These are phyloP conservation scores for Achlya hypogyna DNA, from an alignment of 352 stramenopile species.

Conservation along the genomic window DNA sequence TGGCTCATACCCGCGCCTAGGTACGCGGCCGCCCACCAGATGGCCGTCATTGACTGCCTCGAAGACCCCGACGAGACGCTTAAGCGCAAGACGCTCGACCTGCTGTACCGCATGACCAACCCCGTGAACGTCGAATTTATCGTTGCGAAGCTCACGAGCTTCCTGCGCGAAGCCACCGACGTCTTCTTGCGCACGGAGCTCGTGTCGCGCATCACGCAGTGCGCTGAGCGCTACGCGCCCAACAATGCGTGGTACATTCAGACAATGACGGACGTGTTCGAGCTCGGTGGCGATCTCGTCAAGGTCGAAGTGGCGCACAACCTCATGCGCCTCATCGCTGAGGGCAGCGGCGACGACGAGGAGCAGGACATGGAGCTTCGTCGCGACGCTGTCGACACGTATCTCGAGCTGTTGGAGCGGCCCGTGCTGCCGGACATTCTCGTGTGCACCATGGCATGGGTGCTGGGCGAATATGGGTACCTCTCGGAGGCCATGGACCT, in stretches of 20 bases:
- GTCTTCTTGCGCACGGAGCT: slow-evolving; percentile 97
- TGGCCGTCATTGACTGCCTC: slow-evolving; percentile 99
- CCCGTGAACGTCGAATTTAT: slow-evolving; percentile 99
- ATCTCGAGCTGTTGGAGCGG: slow-evolving; percentile 92
- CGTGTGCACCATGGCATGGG: slow-evolving; percentile 97
- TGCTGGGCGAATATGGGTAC: slow-evolving; percentile 99
- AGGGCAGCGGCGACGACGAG: slow-evolving; percentile 96
- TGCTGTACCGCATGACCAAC: slow-evolving; percentile 98
- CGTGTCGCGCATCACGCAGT: slow-evolving; percentile 95
- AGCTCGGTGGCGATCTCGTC: slow-evolving; percentile 95
- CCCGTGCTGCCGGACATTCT: slow-evolving; percentile 93
- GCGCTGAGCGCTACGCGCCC: slow-evolving; percentile 94
- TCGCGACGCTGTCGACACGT: slow-evolving; percentile 95
- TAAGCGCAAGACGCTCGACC: slow-evolving; percentile 97
- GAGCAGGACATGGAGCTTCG: slow-evolving; percentile 94
- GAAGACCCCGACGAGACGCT: slow-evolving; percentile 99
- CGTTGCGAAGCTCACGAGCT: slow-evolving; percentile 96
- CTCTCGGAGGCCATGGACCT: slow-evolving; percentile 89
- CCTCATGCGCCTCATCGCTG: slow-evolving; percentile 96
- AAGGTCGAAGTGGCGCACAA: slow-evolving; percentile 96
- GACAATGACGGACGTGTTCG: slow-evolving; percentile 96
- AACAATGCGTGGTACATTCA: slow-evolving; percentile 99
- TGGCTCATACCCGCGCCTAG: slow-evolving; percentile 50
- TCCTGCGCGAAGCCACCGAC: slow-evolving; percentile 92
- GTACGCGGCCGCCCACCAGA: slow-evolving; percentile 98